Percentiles rank a stretch among this genome's conserved stretches.
These are phyloP conservation scores for Acanthamoeba culbertsoni DNA, from an alignment of 208 protist species.

Conservation along the genomic window DNA sequence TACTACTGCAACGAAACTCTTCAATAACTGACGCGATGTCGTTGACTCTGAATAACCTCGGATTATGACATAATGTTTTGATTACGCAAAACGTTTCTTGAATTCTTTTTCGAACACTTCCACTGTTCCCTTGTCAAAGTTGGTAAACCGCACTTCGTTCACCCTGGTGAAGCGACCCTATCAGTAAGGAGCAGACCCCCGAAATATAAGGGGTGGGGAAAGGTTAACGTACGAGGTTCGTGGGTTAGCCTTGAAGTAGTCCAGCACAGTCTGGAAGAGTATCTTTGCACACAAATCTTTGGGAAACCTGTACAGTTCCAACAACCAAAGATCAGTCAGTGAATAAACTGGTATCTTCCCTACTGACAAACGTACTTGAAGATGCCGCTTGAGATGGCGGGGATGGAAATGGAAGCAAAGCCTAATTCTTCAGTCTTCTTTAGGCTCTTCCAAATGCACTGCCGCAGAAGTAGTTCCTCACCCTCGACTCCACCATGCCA, in stretches of 20 bases:
- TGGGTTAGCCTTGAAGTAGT: slow-evolving; percentile 48
- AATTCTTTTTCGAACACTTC: slow-evolving; percentile 48
- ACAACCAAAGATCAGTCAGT: not conserved
- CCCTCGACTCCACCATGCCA: slow-evolving; percentile 23
- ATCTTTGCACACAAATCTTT: slow-evolving; percentile 29
- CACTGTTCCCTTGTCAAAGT: slow-evolving; percentile 54
- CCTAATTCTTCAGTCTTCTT: slow-evolving; percentile 53
- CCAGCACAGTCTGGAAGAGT: not conserved
- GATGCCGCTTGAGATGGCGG: slow-evolving; percentile 61
- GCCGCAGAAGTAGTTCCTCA: not conserved
- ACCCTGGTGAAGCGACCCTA: not conserved
- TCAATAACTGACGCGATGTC: too few relatives aligned
- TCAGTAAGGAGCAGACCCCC: not conserved
- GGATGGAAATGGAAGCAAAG: not conserved
- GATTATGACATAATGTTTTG: too few relatives aligned
- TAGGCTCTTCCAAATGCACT: slow-evolving; percentile 43
- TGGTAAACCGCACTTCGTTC: slow-evolving; percentile 47
- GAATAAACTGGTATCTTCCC: too few relatives aligned
- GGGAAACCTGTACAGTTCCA: not conserved
- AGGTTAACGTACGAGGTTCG: not conserved
- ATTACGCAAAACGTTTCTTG: slow-evolving; percentile 2
- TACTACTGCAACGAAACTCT: too few relatives aligned
- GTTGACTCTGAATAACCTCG: too few relatives aligned
- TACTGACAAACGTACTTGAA: not conserved
- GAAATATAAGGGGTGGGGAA: not conserved